A percentile compares a stretch with the other conserved stretches of the same genome.
These are phyloP conservation scores for Myrmaecium sp. DNA, from an alignment of 2,329 filamentous ascomycete species.

Conservation along the genomic window DNA sequence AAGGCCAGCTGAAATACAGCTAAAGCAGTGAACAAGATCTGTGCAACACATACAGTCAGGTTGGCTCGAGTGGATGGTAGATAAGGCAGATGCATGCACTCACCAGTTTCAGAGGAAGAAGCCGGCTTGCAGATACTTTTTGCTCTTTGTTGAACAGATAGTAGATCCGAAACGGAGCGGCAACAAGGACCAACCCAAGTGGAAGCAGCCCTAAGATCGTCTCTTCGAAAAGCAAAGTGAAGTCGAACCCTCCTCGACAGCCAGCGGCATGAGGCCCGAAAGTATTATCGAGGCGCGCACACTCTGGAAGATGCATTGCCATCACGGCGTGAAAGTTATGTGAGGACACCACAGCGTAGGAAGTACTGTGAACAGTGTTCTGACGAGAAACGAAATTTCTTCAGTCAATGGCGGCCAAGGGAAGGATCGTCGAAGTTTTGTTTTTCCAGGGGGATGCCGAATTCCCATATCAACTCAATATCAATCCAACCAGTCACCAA, in stretches of 20 bases:
- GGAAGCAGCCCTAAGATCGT: conserved; percentile 12
- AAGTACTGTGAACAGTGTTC: too few relatives aligned
- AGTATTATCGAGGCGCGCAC: conserved; percentile 9
- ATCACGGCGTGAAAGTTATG: too few relatives aligned
- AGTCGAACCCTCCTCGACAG: conserved; percentile 13
- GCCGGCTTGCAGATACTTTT: conserved; percentile 8
- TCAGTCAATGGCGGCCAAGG: too few relatives aligned
- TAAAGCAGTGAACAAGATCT: conserved; percentile 9
- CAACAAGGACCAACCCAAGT: conserved; percentile 9
- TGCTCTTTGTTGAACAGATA: conserved; percentile 9
- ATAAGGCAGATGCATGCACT: conserved; percentile 7
- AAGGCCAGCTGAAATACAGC: conserved; percentile 9
- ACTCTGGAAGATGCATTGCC: conserved; percentile 2
- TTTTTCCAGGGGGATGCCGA: too few relatives aligned
- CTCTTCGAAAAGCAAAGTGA: conserved; percentile 14
- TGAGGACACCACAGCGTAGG: too few relatives aligned
- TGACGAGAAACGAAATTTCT: too few relatives aligned
- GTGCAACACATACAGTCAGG: too few relatives aligned
- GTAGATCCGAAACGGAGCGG: conserved; percentile 12
- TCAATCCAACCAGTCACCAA: too few relatives aligned
- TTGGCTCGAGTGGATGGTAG: too few relatives aligned
- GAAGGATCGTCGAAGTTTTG: too few relatives aligned
- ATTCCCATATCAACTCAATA: too few relatives aligned
- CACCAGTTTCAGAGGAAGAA: conserved; percentile 9
- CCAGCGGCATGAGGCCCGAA: conserved; percentile 9